phyloP scores from a whole-genome alignment of 2,329 filamentous ascomycete species.

The Dothiorella sarmentorum region DNA sequence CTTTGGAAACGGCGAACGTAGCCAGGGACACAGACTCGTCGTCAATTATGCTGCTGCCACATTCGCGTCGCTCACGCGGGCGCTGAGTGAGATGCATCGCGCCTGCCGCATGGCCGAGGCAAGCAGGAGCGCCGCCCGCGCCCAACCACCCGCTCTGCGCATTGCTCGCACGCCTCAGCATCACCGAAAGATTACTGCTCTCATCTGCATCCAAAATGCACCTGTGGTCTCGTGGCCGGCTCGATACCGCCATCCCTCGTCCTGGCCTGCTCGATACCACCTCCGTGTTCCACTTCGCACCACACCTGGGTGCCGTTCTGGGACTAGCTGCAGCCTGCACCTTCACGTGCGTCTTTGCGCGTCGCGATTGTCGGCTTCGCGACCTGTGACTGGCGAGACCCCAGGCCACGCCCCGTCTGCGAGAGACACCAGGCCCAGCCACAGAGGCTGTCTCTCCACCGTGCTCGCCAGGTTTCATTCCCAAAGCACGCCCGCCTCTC shows the following conservation, averaged over 20 bases:
- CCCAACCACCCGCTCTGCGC: slow-evolving; percentile 2
- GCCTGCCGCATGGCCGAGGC: slow-evolving; percentile 10
- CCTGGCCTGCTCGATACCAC: slow-evolving; percentile 12
- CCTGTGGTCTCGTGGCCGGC: slow-evolving; percentile 17
- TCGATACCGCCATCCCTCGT: slow-evolving; percentile 10
- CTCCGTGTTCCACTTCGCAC: slow-evolving; percentile 15
- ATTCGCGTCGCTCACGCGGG: slow-evolving; percentile 2
- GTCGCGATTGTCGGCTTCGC: slow-evolving; percentile 15
- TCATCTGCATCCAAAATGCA: slow-evolving; percentile 17
- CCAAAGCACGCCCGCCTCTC: slow-evolving; percentile 7
- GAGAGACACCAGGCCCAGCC: slow-evolving; percentile 4
- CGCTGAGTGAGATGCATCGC: slow-evolving; percentile 3
- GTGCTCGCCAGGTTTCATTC: slow-evolving; percentile 13
- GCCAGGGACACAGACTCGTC: neutral
- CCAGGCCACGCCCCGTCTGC: neutral
- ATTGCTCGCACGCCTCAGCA: slow-evolving; percentile 6
- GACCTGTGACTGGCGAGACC: slow-evolving; percentile 7
- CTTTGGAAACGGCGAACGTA: neutral
- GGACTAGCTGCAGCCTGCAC: slow-evolving; percentile 12
- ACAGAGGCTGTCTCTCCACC: neutral
- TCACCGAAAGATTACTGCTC: slow-evolving; percentile 13
- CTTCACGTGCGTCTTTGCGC: slow-evolving; percentile 14
- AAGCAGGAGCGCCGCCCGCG: slow-evolving; percentile 5
- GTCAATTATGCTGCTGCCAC: neutral
- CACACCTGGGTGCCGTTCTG: slow-evolving; percentile 10